Base-by-base conservation (phyloP, 345 rosid species). In the Bruguiera parviflora region DNA sequence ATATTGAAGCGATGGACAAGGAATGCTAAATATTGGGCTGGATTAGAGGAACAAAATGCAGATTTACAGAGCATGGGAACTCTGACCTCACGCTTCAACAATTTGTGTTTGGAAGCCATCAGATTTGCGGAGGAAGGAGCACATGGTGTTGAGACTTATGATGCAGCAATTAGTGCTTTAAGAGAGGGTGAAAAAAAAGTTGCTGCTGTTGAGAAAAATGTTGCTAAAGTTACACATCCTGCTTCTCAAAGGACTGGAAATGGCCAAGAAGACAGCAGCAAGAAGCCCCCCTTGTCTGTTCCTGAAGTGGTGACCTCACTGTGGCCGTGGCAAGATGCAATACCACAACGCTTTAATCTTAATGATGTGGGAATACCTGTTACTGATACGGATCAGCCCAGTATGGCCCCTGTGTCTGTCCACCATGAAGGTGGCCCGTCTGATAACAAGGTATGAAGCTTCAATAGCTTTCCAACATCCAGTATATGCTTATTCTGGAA, bases 111-210 rank as follows among this genome's bases (percentile, higher is more conserved):
- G 60, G 87, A 84, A 75, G 84, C 88, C 27, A 81, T 88, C 58
- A 82, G 77, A 73, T 85, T 71, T 70, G 88, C 90, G 2, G 86
- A 79, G 73, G 88, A 82, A 79, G 90, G 92, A 46, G 81, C 92
- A 73, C 39, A 73, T 63, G 79, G 85, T 2, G 60, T 56, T 10
- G 92, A 88, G 79, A 82, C 92, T 57, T 85, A 84, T 61, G 75
- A 77, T 46, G 73, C 74, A 33, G 88, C 92, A 5, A 63, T 82
- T 35, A 61, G 55, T 73, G 69, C 79, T 61, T 81, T 85, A 43
- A 81, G 72, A 72, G 89, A 85, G 74, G 84, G 88, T 39, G 68
- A 53, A 6, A 81, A 73, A 79, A 82, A 66, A 72, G 64, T 85
- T 65, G 74, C 68, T 55, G 51, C 76, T n/a, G 22, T 71, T 58